Percentiles rank a stretch among this genome's conserved stretches.
These are phyloP conservation scores for Venturia pyrina DNA, from an alignment of 2,329 filamentous ascomycete species.

Conservation along the genomic window DNA sequence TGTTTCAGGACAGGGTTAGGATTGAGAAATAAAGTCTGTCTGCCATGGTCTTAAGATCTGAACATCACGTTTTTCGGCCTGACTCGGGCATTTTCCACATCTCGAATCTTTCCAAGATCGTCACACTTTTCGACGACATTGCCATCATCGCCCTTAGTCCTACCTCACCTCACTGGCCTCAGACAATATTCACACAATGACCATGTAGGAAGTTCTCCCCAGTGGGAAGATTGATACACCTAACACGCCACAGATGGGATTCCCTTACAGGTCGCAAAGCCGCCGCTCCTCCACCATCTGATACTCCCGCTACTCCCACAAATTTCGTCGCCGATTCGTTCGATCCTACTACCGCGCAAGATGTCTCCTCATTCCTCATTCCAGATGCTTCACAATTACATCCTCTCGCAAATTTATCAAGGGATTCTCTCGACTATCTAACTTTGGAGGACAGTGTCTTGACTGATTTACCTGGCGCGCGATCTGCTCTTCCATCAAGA, in stretches of 20 bases:
- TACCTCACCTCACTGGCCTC: background rate
- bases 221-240: background rate
- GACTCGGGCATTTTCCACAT: background rate
- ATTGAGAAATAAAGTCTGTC: background rate
- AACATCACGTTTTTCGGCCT: background rate
- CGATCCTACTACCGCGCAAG: constrained; percentile 61
- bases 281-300: constrained; percentile 35
- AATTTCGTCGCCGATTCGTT: constrained; percentile 48
- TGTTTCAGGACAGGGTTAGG: background rate
- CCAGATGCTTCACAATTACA: constrained; percentile 84
- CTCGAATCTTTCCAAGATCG: background rate
- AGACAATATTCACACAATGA: background rate
- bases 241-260: constrained; percentile 36
- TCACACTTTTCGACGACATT: background rate
- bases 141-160: background rate
- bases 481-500: constrained; percentile 83
- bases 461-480: constrained; percentile 73
- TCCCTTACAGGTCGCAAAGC: constrained; percentile 50
- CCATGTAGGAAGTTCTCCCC: background rate
- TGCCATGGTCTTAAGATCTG: too few relatives aligned
- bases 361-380: constrained; percentile 81
- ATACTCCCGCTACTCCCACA: constrained; percentile 34
- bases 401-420: constrained; percentile 85
- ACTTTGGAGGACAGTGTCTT: constrained; percentile 85
- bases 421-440: constrained; percentile 89